Evolutionary conservation across 2,329 filamentous ascomycete genomes (phyloP).

Genomic region (Monosporascus sp.): DNA sequence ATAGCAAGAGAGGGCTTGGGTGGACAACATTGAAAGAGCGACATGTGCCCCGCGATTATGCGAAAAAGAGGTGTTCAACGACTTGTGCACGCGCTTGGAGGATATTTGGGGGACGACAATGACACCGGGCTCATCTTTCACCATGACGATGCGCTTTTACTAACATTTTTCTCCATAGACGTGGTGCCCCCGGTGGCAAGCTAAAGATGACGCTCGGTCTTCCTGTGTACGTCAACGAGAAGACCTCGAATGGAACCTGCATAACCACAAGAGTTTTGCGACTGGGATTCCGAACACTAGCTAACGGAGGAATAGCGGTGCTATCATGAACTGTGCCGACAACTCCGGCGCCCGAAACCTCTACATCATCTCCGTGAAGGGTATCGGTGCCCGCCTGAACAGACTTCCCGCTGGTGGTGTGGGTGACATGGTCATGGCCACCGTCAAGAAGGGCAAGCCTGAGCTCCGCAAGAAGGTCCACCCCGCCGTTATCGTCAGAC

Average conservation of each 20-base stretch:
- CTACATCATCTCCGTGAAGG: constrained; percentile 99
- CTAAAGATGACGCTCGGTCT: constrained; percentile 76
- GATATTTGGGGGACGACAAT: neutral
- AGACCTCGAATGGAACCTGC: constrained; percentile 2
- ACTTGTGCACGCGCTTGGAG: neutral
- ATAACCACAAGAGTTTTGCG: neutral
- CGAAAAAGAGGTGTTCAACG: too few relatives aligned
- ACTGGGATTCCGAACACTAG: neutral
- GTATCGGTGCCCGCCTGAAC: constrained; percentile 96
- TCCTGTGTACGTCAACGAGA: constrained; percentile 75
- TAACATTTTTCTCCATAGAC: constrained; percentile 36
- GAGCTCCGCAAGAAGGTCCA: constrained; percentile 99
- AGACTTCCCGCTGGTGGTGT: constrained; percentile 95
- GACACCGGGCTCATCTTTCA: neutral
- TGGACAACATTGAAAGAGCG: neutral
- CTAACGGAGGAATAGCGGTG: constrained; percentile 58
- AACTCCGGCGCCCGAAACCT: constrained; percentile 98
- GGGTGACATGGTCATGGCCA: constrained; percentile 99
- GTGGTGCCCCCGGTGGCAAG: constrained; percentile 98
- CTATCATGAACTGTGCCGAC: constrained; percentile 99
- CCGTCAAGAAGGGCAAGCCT: constrained; percentile 99
- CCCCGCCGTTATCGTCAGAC: constrained; percentile 97
- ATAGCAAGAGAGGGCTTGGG: neutral
- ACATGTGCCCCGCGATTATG: neutral
- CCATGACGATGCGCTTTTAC: constrained; percentile 1